phyloP scores from a whole-genome alignment of 495 filamentous ascomycete species.

The Penicillium psychrofluorescens region DNA sequence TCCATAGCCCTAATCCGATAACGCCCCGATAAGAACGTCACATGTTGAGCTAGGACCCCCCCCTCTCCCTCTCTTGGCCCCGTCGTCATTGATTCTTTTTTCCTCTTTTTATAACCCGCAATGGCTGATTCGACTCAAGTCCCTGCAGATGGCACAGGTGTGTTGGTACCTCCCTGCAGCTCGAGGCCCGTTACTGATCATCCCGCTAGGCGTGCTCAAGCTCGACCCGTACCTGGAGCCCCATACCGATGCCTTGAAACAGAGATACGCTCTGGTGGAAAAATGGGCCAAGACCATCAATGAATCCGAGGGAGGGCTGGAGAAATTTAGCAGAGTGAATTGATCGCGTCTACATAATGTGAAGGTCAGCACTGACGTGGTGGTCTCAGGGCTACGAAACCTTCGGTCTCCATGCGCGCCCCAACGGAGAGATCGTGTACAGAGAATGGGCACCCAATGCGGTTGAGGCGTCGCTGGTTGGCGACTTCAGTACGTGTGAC shows the following conservation, averaged over 20 bases:
- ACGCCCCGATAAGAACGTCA: not conserved
- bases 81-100: not conserved
- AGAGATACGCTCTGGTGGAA: slow-evolving; percentile 73
- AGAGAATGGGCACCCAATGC: slow-evolving; percentile 96
- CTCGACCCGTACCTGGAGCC: slow-evolving; percentile 89
- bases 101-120: not conserved
- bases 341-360: not conserved
- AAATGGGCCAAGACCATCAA: slow-evolving; percentile 81
- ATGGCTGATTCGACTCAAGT: slow-evolving; percentile 5
- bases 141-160: slow-evolving; percentile 17
- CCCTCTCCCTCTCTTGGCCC: not conserved
- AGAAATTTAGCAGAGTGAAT: slow-evolving; percentile 81
- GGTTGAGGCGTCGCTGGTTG: slow-evolving; percentile 74
- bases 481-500: slow-evolving; percentile 76
- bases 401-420: slow-evolving; percentile 72
- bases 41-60: not conserved
- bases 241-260: slow-evolving; percentile 69
- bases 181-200: not conserved
- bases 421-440: slow-evolving; percentile 81
- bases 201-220: slow-evolving; percentile 62
- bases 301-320: slow-evolving; percentile 78
- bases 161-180: not conserved
- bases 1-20: not conserved
- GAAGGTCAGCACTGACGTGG: not conserved
- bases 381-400: slow-evolving; percentile 62